These are phyloP conservation scores for Pichia insulana DNA, from an alignment of 805 yeast genomes.

Conservation along the genomic window DNA sequence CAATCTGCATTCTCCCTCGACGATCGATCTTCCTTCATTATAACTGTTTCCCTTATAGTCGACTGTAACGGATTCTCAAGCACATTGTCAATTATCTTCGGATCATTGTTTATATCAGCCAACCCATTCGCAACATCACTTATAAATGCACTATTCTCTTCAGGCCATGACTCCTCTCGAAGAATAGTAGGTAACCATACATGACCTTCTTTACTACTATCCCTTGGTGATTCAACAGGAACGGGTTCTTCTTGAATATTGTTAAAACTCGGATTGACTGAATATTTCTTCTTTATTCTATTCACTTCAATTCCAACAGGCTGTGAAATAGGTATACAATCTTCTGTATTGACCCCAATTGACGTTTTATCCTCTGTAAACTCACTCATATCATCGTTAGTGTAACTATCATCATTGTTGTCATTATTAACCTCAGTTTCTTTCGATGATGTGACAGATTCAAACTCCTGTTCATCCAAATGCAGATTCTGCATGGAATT, in stretches of 20 bases:
- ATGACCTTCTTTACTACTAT: not conserved
- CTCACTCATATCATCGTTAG: too few relatives aligned
- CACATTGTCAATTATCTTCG: not conserved
- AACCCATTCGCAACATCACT: not conserved
- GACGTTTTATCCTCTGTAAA: too few relatives aligned
- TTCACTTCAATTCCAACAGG: slow-evolving; percentile 10
- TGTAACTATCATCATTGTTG: too few relatives aligned
- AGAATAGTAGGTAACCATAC: slow-evolving; percentile 23
- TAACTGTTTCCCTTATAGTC: slow-evolving; percentile 19
- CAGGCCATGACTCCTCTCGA: slow-evolving; percentile 22
- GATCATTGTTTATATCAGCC: not conserved
- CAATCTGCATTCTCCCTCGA: slow-evolving; percentile 24
- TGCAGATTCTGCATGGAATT: too few relatives aligned
- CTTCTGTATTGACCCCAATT: slow-evolving; percentile 17
- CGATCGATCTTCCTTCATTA: slow-evolving; percentile 12
- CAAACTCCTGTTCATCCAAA: too few relatives aligned
- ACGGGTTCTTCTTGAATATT: not conserved
- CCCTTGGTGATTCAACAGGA: not conserved
- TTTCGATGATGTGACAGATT: too few relatives aligned
- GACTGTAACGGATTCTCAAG: slow-evolving; percentile 17
- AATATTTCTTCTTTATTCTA: slow-evolving; percentile 1
- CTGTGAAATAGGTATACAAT: slow-evolving; percentile 12
- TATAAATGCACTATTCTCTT: slow-evolving; percentile 2
- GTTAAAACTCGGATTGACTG: slow-evolving; percentile 1
- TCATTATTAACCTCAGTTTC: too few relatives aligned